Evolutionary conservation across 2,329 filamentous ascomycete genomes (phyloP).

Genomic region (Acrodontium crateriforme): DNA sequence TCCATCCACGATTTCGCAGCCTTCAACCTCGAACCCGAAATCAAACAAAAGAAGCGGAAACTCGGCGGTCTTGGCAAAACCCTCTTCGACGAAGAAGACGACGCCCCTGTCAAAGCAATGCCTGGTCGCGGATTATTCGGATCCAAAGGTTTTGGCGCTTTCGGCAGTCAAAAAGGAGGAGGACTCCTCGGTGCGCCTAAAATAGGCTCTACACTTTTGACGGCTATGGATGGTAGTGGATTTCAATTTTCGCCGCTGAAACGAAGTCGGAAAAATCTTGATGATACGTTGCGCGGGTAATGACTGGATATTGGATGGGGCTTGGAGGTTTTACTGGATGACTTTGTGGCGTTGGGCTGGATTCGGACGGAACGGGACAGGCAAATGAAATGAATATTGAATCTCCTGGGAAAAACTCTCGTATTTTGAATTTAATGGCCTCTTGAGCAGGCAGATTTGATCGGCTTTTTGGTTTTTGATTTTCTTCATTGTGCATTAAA

Average conservation of each 20-base stretch:
- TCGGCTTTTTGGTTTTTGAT: no score
- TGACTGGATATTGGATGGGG: no score
- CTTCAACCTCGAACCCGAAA: constrained; percentile 20
- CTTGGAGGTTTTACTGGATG: no score
- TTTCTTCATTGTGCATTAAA: no score
- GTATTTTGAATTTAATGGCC: no score
- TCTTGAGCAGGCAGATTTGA: no score
- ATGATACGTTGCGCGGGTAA: constrained; percentile 20
- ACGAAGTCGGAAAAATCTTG: constrained; percentile 17
- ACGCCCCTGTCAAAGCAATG: constrained; percentile 11
- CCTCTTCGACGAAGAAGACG: constrained; percentile 26
- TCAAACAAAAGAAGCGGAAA: constrained; percentile 23
- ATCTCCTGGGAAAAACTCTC: no score
- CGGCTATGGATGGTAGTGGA: constrained; percentile 23
- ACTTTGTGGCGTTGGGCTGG: no score
- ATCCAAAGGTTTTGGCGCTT: constrained; percentile 18
- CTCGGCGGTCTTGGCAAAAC: constrained; percentile 25
- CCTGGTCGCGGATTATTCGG: constrained; percentile 17
- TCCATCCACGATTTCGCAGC: constrained; percentile 32
- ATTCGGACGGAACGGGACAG: no score
- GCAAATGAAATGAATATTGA: no score
- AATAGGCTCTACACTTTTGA: constrained; percentile 14
- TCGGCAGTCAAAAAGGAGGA: constrained; percentile 17
- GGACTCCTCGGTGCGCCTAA: constrained; percentile 11
- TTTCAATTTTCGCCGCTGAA: constrained; percentile 26